Evolutionary conservation across 192 early-diverging fungal genomes (phyloP).

Genomic region (Helicostylum pulchrum): DNA sequence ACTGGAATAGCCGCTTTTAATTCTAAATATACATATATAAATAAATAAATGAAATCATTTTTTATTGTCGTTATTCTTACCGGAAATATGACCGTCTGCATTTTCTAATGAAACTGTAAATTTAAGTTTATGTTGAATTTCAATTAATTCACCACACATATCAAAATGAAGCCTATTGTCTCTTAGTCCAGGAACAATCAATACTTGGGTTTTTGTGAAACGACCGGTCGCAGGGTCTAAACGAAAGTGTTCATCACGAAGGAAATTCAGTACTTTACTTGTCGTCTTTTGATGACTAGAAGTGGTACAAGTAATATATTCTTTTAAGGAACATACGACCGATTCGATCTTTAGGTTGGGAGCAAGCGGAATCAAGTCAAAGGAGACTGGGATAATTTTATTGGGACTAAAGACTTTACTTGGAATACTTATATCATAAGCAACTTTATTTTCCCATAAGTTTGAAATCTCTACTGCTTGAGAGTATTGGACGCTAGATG

Average conservation of each 20-base stretch:
- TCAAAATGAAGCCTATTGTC: conserved; percentile 16
- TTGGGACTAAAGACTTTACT: conserved; percentile 45
- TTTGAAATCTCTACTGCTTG: conserved; percentile 50
- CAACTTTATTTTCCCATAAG: conserved; percentile 53
- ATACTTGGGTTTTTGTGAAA: conserved; percentile 13
- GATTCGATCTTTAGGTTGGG: conserved; percentile 44
- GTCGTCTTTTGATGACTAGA: conserved; percentile 7
- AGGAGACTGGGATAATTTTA: conserved; percentile 46
- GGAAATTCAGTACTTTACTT: not conserved
- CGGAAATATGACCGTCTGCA: conserved; percentile 37
- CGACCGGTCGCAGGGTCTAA: not conserved
- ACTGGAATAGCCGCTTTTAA: conserved; percentile 31
- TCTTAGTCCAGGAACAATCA: conserved; percentile 6
- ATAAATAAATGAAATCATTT: not conserved
- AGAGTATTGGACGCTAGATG: conserved; percentile 42
- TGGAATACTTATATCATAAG: conserved; percentile 54
- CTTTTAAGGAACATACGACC: conserved; percentile 46
- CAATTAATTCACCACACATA: conserved; percentile 27
- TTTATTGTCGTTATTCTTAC: not conserved
- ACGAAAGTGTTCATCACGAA: conserved; percentile 12
- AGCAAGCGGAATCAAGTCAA: conserved; percentile 45
- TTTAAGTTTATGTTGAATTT: conserved; percentile 35
- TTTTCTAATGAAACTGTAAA: conserved; percentile 30
- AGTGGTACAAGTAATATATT: conserved; percentile 46
- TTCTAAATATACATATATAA: conserved; percentile 15